Evolutionary conservation across 1,284 basidiomycete genomes (phyloP), one percentile per base, ranked within the genome.

Genomic region (Austropuccinia psidii): DNA sequence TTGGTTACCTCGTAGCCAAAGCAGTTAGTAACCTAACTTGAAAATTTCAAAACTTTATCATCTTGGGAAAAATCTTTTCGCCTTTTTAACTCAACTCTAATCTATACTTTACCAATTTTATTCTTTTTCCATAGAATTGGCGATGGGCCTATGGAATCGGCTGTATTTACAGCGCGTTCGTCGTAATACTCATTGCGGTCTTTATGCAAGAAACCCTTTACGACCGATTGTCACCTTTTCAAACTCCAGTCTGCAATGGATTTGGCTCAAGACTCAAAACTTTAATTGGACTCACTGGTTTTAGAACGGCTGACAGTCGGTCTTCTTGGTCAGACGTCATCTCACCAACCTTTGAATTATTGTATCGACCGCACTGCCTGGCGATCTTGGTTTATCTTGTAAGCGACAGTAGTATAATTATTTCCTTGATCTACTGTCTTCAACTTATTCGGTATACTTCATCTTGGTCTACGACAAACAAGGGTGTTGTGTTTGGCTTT

Each of bases 131-230:
- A 31, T 70, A 76, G 69, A 67, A 74, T 65, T 89, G 87, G 86
- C 81, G 87, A 50, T 90, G 88, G 88, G 83, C 87, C 4, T 90
- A 89, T 76, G 87, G 87, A 13, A 85, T 87, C 60, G 88, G 85
- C 0, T 85, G 83, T 45, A 84, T 89, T 4, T 89, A 88, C 77
- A 82, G 82, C 37, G 74, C 74, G 0, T 74, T 88, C 11, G 86
- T 89, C 7, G 82, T 89, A 8, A 50, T 83, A 1, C 77, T 88
- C 27, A 87, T 89, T 66, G 78, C 81, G 3, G 79, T 88, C 62
- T 85, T 87, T 76, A 81, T 84, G 77, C 85, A 88, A 75, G 88
- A 89, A 77, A 89, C 88, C 0, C 85, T 89, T 82, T 88, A 86
- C 76, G 89, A 90, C 77, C 86, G 89, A 43, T 80, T 86, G 52